Evolutionary conservation across 2,329 filamentous ascomycete genomes (phyloP).

Genomic region (Karstenula rhodostoma): DNA sequence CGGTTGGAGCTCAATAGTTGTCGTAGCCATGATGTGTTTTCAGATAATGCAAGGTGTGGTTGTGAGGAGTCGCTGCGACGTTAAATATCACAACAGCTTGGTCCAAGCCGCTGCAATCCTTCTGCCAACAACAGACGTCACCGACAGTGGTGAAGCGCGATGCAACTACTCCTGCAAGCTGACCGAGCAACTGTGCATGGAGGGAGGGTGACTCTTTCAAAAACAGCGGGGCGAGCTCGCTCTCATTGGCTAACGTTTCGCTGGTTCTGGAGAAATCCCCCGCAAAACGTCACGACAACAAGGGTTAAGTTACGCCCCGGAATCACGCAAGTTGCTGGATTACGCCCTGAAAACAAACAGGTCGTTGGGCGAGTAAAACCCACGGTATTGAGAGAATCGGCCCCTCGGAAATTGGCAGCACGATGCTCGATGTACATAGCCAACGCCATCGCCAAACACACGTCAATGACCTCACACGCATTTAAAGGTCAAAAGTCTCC

Average conservation of each 20-base stretch:
- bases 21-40: not conserved
- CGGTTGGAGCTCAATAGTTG: not conserved
- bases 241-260: not conserved
- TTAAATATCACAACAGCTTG: no score
- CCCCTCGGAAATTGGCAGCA: not conserved
- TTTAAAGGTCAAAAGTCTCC: no score
- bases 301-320: not conserved
- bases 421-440: not conserved
- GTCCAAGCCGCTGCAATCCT: no score
- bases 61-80: no score
- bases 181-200: not conserved
- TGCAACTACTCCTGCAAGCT: not conserved
- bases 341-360: no score
- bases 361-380: not conserved
- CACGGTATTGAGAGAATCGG: not conserved
- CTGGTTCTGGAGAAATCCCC: not conserved
- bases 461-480: no score
- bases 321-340: no score
- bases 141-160: not conserved
- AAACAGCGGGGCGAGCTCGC: not conserved
- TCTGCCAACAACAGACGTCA: not conserved
- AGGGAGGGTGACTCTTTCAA: not conserved
- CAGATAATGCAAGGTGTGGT: no score
- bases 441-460: no score
- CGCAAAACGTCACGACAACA: not conserved